phyloP scores from a whole-genome alignment of 257 asterid species.

The Solanum lignicaule region DNA sequence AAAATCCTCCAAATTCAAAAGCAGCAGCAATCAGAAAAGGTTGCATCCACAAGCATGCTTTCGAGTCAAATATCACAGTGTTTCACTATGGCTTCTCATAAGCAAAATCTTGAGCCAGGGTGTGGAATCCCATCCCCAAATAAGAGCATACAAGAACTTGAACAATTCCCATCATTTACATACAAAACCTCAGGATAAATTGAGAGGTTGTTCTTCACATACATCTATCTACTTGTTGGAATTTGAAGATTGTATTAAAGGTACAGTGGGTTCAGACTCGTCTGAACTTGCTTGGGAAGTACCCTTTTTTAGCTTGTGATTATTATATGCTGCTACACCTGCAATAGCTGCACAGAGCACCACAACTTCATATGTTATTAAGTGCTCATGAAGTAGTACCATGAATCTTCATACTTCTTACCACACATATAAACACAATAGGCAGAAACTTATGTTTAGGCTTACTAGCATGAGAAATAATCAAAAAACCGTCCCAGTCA shows the following conservation, averaged over 20 bases:
- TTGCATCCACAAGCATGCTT: background rate
- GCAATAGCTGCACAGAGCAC: slow-evolving; percentile 59
- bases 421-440: background rate
- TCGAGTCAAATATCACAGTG: background rate
- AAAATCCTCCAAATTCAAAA: background rate
- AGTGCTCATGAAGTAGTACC: background rate
- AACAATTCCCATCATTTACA: background rate
- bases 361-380: background rate
- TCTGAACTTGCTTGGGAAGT: slow-evolving; percentile 39
- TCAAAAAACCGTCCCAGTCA: background rate
- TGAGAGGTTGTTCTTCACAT: background rate
- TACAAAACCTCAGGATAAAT: background rate
- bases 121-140: background rate
- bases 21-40: background rate
- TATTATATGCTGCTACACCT: slow-evolving; percentile 93
- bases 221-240: slow-evolving; percentile 14
- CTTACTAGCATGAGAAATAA: background rate
- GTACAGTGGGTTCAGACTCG: slow-evolving; percentile 26
- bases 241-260: slow-evolving; percentile 24
- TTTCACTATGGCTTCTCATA: background rate
- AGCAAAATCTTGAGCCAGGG: background rate
- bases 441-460: background rate
- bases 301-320: slow-evolving; percentile 78
- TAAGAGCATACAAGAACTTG: background rate
- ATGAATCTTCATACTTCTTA: background rate